Evolutionary conservation across 2,329 filamentous ascomycete genomes (phyloP).

Genomic region (Diaporthe ilicicola): DNA sequence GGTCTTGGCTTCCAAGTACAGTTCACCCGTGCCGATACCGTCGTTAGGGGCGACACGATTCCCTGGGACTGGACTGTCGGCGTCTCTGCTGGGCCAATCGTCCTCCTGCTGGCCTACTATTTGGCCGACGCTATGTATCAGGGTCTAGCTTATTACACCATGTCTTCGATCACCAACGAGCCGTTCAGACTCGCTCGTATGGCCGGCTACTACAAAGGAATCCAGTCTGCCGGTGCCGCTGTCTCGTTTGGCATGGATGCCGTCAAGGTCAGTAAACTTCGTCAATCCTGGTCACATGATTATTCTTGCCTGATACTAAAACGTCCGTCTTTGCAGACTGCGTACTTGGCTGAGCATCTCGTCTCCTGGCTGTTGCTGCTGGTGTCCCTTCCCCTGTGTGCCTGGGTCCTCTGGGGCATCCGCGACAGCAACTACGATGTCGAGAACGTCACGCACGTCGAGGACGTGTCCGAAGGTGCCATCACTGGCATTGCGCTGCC

Average conservation of each 20-base stretch:
- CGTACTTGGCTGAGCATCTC: conserved; percentile 38
- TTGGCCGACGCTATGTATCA: conserved; percentile 40
- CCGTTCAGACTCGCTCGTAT: conserved; percentile 77
- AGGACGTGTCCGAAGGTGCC: conserved; percentile 31
- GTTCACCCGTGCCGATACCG: conserved; percentile 46
- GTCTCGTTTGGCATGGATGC: conserved; percentile 50
- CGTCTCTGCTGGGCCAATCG: conserved; percentile 38
- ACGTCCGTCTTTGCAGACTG: conserved; percentile 31
- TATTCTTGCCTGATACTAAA: neutral
- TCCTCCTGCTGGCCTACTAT: conserved; percentile 40
- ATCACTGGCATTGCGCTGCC: conserved; percentile 26
- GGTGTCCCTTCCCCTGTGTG: conserved; percentile 37
- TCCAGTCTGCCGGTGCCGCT: conserved; percentile 78
- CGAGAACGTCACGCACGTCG: conserved; percentile 35
- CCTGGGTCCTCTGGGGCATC: conserved; percentile 35
- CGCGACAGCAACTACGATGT: conserved; percentile 40
- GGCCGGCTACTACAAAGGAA: conserved; percentile 82
- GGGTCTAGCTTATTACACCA: conserved; percentile 75
- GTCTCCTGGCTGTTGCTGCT: conserved; percentile 39
- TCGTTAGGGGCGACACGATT: conserved; percentile 33
- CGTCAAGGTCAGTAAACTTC: conserved; percentile 37
- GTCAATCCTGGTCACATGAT: neutral
- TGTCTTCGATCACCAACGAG: conserved; percentile 79
- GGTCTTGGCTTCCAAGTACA: conserved; percentile 73
- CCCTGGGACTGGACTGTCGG: conserved; percentile 41